Conservation (phyloP, 805 yeast species). For the Pichia occidentalis region DNA sequence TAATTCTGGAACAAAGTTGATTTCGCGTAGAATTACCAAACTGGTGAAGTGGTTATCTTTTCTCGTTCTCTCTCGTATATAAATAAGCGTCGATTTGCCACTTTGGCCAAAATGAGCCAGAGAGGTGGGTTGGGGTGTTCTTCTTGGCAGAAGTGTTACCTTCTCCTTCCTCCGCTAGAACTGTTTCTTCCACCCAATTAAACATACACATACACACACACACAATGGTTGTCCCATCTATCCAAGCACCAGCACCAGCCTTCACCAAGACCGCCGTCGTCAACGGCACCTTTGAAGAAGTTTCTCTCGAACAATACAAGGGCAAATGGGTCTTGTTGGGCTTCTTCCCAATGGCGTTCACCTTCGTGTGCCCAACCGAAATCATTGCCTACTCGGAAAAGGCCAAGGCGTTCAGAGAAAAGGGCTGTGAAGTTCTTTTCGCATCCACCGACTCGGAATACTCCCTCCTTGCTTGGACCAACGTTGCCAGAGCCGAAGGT, state of each 20-base stretch:
- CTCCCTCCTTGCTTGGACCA: slow-evolving; percentile 97
- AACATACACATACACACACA: not conserved
- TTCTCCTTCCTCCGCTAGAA: not conserved
- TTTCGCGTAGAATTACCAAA: too few relatives aligned
- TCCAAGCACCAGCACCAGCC: slow-evolving; percentile 94
- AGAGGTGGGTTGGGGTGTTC: too few relatives aligned
- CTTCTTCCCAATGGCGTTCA: slow-evolving; percentile 98
- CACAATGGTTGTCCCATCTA: slow-evolving; percentile 63
- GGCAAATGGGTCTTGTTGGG: slow-evolving; percentile 98
- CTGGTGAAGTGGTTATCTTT: too few relatives aligned
- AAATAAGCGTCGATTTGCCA: too few relatives aligned
- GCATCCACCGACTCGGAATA: slow-evolving; percentile 99
- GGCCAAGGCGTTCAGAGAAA: slow-evolving; percentile 77
- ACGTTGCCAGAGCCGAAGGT: slow-evolving; percentile 93
- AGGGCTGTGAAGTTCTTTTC: slow-evolving; percentile 82
- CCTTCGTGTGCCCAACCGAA: slow-evolving; percentile 99
- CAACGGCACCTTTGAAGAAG: slow-evolving; percentile 93
- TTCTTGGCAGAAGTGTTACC: too few relatives aligned
- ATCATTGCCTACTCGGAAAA: slow-evolving; percentile 98
- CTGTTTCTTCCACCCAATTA: not conserved
- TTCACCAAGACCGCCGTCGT: slow-evolving; percentile 97
- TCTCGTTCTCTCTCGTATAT: too few relatives aligned
- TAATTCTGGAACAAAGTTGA: too few relatives aligned
- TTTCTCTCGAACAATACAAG: slow-evolving; percentile 88
- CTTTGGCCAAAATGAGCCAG: too few relatives aligned